Conservation (phyloP, 192 early-diverging fungal genomes). For the Linnemannia elongata region DNA sequence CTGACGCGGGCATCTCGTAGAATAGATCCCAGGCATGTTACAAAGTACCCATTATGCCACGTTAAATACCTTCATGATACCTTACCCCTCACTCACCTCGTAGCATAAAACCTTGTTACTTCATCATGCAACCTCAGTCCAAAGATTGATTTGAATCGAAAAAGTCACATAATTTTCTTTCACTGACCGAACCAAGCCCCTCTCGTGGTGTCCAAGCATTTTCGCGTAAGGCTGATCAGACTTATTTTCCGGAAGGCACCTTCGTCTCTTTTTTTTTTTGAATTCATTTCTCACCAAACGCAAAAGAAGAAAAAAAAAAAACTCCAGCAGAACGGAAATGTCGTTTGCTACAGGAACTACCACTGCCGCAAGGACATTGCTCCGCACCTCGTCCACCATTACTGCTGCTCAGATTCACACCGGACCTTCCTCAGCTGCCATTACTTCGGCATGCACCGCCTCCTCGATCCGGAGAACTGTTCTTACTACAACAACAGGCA, state of each 20-base stretch:
- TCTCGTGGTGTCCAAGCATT: too few species aligned
- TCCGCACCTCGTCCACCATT: not conserved
- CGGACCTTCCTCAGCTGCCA: not conserved
- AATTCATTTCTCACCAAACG: not conserved
- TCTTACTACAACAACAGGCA: not conserved
- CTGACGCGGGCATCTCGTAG: not conserved
- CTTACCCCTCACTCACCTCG: too few species aligned
- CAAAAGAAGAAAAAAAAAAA: not conserved
- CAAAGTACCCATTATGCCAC: too few species aligned
- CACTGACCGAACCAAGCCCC: too few species aligned
- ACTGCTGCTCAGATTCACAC: not conserved
- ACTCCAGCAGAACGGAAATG: not conserved
- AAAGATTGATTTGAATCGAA: too few species aligned
- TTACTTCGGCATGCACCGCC: not conserved
- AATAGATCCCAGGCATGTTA: not conserved
- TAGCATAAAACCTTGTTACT: too few species aligned
- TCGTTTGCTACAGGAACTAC: slow-evolving; percentile 7
- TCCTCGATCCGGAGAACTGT: not conserved
- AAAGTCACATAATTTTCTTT: too few species aligned
- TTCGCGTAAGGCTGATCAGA: not conserved
- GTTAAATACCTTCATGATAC: too few species aligned
- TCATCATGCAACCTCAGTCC: too few species aligned
- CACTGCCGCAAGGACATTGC: not conserved
- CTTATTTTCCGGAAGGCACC: not conserved
- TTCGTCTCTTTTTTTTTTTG: not conserved